Evolutionary conservation across 2,329 filamentous ascomycete genomes (phyloP), one percentile per base, ranked within the genome.

Genomic region (Phyllachora maydis): DNA sequence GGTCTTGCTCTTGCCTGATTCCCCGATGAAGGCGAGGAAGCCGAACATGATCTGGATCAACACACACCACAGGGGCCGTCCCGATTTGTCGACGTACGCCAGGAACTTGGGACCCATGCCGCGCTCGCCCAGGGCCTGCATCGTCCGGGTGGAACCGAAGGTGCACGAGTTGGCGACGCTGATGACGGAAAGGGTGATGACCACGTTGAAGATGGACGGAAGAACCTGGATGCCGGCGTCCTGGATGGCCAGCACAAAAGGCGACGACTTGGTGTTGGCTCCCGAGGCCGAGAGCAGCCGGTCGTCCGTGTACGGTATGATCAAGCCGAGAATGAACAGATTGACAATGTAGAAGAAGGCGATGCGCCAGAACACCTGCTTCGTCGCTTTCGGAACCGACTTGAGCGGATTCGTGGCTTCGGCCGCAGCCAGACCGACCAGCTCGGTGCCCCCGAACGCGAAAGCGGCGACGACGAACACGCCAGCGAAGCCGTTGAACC

Each of bases 21-120:
- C 45, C 20, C 53, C 56, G 25, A 72, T 47, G 41, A 65, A 73
- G 18, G 61, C 63, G 9, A 73, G 50, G 22, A 67, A 47, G 11
- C 66, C 66, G 21, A 72, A 55, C n/a, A 41, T 41, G n/a, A 65
- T 45, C 33, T 59, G 54, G 23, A 66, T 35, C 20, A 46, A 28
- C 20, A 69, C 54, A 24, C 59, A 59, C 32, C 55, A 56, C 11
- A 68, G 42, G 1, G 68, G 68, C 8, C 68, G 63, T 15, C 68
- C 68, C 16, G 54, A 41, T 31, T 56, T 57, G 39, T 73, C 68
- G 32, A 74, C 59, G 37, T 70, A 68, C 15, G 56, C 51, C 16
- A 73, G 49, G 34, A 65, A 49, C 29, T 45, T 50, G 10, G 66
- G 67, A 0, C 59, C 66, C 52, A 56, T 56, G 23, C 52, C 52